Evolutionary conservation across 495 filamentous ascomycete genomes (phyloP).

Genomic region (Xylaria longipes): DNA sequence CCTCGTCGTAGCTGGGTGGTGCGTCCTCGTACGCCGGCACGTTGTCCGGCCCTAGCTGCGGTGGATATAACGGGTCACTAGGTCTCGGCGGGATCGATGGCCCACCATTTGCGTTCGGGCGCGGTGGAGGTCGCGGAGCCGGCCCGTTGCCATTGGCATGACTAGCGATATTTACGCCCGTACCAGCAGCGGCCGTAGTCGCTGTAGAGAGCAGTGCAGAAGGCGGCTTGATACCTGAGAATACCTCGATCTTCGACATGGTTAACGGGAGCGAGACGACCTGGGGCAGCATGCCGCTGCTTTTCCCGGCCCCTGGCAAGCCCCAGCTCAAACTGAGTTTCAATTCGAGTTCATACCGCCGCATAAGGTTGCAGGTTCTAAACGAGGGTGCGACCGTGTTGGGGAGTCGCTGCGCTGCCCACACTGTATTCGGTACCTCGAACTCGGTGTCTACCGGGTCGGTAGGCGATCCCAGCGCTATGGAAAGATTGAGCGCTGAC

Average conservation of each 20-base stretch:
- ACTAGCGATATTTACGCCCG: background rate
- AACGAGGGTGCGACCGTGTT: slow-evolving; percentile 87
- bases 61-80: slow-evolving; percentile 52
- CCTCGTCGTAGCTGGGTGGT: slow-evolving; percentile 87
- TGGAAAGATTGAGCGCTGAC: slow-evolving; percentile 68
- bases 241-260: slow-evolving; percentile 76
- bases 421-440: slow-evolving; percentile 68
- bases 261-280: slow-evolving; percentile 75
- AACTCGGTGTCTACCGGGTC: slow-evolving; percentile 71
- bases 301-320: slow-evolving; percentile 29
- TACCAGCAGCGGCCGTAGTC: background rate
- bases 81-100: slow-evolving; percentile 32
- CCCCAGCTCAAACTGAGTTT: slow-evolving; percentile 72
- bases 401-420: slow-evolving; percentile 73
- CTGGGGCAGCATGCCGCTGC: slow-evolving; percentile 55
- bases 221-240: slow-evolving; percentile 89
- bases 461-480: slow-evolving; percentile 62
- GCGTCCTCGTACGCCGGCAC: slow-evolving; percentile 64
- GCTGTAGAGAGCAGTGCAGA: slow-evolving; percentile 69
- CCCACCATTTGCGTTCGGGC: slow-evolving; percentile 33
- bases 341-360: slow-evolving; percentile 83
- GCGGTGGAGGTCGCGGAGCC: slow-evolving; percentile 35
- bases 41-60: slow-evolving; percentile 50
- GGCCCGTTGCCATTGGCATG: slow-evolving; percentile 36
- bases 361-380: slow-evolving; percentile 83